phyloP scores from a whole-genome alignment of 2,329 filamentous ascomycete species.

The Penicillium sp. region DNA sequence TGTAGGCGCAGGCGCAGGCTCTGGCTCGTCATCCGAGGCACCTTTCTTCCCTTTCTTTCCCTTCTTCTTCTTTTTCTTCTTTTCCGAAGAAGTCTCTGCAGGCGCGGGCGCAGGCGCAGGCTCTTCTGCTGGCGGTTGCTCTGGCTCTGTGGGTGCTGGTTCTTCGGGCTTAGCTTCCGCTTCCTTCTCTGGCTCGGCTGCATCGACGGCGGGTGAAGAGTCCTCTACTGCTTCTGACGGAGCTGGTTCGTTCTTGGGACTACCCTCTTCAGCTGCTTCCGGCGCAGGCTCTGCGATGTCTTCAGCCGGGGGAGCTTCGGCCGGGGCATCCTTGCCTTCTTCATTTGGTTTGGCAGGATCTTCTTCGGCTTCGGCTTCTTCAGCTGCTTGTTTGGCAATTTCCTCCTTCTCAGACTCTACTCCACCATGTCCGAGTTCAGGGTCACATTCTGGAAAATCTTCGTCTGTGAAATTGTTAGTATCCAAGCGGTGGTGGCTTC shows the following conservation, averaged over 20 bases:
- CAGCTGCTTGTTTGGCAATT: slow-evolving; percentile 31
- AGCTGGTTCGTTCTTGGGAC: slow-evolving; percentile 10
- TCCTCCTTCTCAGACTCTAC: slow-evolving; percentile 37
- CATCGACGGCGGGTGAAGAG: neutral
- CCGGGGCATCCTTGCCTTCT: slow-evolving; percentile 5
- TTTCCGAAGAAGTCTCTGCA: neutral
- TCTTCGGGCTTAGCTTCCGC: slow-evolving; percentile 10
- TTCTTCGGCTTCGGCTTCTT: slow-evolving; percentile 31
- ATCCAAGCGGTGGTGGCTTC: neutral
- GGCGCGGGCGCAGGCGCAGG: neutral
- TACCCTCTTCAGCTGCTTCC: slow-evolving; percentile 5
- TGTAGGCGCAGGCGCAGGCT: neutral
- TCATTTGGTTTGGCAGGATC: slow-evolving; percentile 14
- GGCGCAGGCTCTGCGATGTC: slow-evolving; percentile 1
- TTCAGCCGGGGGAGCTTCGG: slow-evolving; percentile 13
- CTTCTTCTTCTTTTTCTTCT: slow-evolving; percentile 5
- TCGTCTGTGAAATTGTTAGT: slow-evolving; percentile 26
- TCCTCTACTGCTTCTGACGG: slow-evolving; percentile 3
- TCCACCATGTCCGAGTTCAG: slow-evolving; percentile 28
- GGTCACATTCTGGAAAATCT: slow-evolving; percentile 35
- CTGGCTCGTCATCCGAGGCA: slow-evolving; percentile 8
- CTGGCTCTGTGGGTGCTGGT: slow-evolving; percentile 9
- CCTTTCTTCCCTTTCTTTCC: slow-evolving; percentile 11
- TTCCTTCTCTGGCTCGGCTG: neutral
- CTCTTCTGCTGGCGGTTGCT: slow-evolving; percentile 6